phyloP scores from a whole-genome alignment of 2,329 filamentous ascomycete species.

The Microcera coccophila region DNA sequence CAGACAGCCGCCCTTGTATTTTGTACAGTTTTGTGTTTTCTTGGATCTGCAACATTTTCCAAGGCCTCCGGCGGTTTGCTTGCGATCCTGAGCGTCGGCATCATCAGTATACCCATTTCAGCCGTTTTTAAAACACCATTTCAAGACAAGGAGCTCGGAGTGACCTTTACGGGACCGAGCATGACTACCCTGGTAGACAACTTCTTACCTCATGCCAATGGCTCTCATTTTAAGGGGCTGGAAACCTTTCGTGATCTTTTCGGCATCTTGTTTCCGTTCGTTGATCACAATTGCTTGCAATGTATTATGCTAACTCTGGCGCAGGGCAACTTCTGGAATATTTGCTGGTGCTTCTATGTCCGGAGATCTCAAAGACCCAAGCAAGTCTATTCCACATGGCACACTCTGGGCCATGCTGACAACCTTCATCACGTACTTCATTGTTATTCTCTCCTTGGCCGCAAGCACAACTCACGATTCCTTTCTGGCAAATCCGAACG shows the following conservation, averaged over 20 bases:
- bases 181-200: constrained; percentile 69
- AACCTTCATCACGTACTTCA: constrained; percentile 70
- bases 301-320: constrained; percentile 1
- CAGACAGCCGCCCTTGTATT: constrained; percentile 66
- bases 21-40: constrained; percentile 72
- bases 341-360: constrained; percentile 84
- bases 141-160: constrained; percentile 53
- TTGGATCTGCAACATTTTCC: constrained; percentile 76
- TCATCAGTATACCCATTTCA: constrained; percentile 80
- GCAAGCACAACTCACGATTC: constrained; percentile 70
- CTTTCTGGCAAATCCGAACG: constrained; percentile 70
- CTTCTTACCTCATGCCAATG: constrained; percentile 64
- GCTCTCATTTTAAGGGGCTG: constrained; percentile 57
- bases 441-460: constrained; percentile 76
- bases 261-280: constrained; percentile 73
- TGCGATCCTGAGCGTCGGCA: constrained; percentile 65
- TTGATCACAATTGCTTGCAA: not conserved
- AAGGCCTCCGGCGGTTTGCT: constrained; percentile 75
- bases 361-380: constrained; percentile 76
- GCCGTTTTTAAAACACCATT: constrained; percentile 67
- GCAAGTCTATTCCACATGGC: constrained; percentile 79
- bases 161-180: constrained; percentile 76
- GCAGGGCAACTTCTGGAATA: constrained; percentile 50
- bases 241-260: constrained; percentile 79
- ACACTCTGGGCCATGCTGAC: constrained; percentile 73